phyloP scores from a whole-genome alignment of 2,329 filamentous ascomycete species.

The Fusarium cicatricum region DNA sequence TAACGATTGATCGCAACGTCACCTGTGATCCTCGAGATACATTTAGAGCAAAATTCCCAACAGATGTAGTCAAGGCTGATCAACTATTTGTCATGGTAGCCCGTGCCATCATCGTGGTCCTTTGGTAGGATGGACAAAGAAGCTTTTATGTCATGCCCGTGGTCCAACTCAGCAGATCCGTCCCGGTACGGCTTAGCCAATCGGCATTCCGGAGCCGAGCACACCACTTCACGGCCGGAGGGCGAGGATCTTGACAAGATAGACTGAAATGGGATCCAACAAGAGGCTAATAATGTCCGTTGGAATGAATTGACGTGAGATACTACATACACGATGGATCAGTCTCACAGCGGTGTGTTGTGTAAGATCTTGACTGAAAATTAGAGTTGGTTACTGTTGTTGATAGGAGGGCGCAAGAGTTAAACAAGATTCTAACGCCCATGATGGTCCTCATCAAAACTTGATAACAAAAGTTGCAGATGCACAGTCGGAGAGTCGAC shows the following conservation, averaged over 20 bases:
- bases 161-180: background rate
- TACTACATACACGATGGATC: background rate
- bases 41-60: too few relatives aligned
- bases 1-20: background rate
- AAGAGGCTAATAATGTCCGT: too few relatives aligned
- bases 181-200: background rate
- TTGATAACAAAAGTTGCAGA: background rate
- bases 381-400: background rate
- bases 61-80: background rate
- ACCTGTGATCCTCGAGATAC: background rate
- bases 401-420: background rate
- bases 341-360: background rate
- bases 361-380: constrained; percentile 1
- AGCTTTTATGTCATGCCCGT: constrained; percentile 4
- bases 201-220: constrained; percentile 25
- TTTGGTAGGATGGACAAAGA: background rate
- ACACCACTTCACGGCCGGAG: constrained; percentile 17
- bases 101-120: background rate
- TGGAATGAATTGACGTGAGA: too few relatives aligned
- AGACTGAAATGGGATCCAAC: background rate
- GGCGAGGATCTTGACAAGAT: background rate
- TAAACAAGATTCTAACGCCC: background rate
- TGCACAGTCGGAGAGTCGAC: too few relatives aligned
- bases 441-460: background rate
- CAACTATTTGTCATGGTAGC: background rate